phyloP scores from a whole-genome alignment of 306 rosid species.

The Trifolium pratense region DNA sequence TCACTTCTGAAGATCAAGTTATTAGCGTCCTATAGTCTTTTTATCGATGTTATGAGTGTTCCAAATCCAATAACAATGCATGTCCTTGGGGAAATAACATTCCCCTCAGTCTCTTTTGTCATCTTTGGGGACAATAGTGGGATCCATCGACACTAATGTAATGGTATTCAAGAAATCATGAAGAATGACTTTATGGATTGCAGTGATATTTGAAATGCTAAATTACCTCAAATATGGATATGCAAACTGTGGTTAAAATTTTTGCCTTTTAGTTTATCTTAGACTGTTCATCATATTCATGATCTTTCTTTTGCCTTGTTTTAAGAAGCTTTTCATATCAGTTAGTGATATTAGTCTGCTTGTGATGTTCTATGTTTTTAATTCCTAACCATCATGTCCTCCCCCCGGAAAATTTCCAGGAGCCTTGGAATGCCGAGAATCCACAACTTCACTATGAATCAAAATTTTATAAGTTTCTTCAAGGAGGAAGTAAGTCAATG shows the following conservation, averaged over 20 bases:
- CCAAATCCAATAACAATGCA: not conserved
- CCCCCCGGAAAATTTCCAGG: constrained; percentile 58
- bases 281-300: not conserved
- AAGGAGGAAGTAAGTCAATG: constrained; percentile 92
- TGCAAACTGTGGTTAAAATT: not conserved
- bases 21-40: not conserved
- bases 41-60: constrained; percentile 17
- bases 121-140: not conserved
- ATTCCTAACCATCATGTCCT: constrained; percentile 23
- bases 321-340: not conserved
- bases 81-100: not conserved
- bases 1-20: constrained; percentile 21
- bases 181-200: constrained; percentile 9
- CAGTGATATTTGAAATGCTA: constrained; percentile 12
- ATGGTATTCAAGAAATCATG: not conserved
- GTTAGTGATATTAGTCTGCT: constrained; percentile 18
- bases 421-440: constrained; percentile 90
- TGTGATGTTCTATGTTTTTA: constrained; percentile 19
- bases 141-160: not conserved
- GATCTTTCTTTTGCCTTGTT: not conserved
- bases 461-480: constrained; percentile 94
- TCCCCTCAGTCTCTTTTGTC: constrained; percentile 1
- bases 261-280: not conserved
- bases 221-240: constrained; percentile 8
- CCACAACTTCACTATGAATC: constrained; percentile 98